Percentiles rank a stretch among this genome's conserved stretches.
These are phyloP conservation scores for Biscogniauxia mediterranea DNA, from an alignment of 2,329 filamentous ascomycete genomes.

Conservation along the genomic window DNA sequence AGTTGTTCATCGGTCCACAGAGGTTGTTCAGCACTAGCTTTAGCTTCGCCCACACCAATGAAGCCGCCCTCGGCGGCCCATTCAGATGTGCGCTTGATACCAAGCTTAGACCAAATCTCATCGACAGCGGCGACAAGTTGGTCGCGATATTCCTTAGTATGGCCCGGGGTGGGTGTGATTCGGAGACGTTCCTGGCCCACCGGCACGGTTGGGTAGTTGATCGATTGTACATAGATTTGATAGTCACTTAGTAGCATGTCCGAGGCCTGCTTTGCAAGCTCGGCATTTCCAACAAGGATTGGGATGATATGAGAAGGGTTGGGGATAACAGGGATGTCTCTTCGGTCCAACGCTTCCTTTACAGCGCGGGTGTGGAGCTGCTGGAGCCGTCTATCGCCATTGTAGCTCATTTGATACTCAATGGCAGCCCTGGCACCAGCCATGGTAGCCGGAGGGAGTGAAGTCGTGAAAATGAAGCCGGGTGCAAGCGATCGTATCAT, in stretches of 20 bases:
- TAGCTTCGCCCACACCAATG: constrained; percentile 82
- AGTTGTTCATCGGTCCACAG: constrained; percentile 93
- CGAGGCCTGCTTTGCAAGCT: constrained; percentile 85
- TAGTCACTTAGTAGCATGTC: constrained; percentile 89
- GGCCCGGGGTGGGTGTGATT: constrained; percentile 93
- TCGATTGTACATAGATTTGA: constrained; percentile 95
- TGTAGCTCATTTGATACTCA: constrained; percentile 84
- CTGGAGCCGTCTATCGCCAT: constrained; percentile 85
- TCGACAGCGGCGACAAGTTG: constrained; percentile 83
- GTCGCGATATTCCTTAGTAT: constrained; percentile 79
- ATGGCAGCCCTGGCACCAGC: constrained; percentile 89
- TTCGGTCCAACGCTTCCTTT: constrained; percentile 75
- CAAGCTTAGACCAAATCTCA: constrained; percentile 82
- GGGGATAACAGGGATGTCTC: constrained; percentile 92
- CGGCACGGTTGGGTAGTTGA: constrained; percentile 98
- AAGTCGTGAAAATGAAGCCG: constrained; percentile 98
- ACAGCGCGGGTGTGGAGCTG: constrained; percentile 95
- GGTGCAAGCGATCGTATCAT: constrained; percentile 91
- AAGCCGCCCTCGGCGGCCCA: constrained; percentile 92
- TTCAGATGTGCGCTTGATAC: constrained; percentile 87
- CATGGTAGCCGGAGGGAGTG: constrained; percentile 94
- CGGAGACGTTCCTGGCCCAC: constrained; percentile 96
- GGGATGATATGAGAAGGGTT: constrained; percentile 97
- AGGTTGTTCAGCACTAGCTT: constrained; percentile 60
- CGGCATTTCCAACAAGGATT: constrained; percentile 89